Percentiles rank a stretch among this genome's conserved stretches.
Conservation (phyloP, 2,329 filamentous ascomycete species). For the Colletotrichum tofieldiae region DNA sequence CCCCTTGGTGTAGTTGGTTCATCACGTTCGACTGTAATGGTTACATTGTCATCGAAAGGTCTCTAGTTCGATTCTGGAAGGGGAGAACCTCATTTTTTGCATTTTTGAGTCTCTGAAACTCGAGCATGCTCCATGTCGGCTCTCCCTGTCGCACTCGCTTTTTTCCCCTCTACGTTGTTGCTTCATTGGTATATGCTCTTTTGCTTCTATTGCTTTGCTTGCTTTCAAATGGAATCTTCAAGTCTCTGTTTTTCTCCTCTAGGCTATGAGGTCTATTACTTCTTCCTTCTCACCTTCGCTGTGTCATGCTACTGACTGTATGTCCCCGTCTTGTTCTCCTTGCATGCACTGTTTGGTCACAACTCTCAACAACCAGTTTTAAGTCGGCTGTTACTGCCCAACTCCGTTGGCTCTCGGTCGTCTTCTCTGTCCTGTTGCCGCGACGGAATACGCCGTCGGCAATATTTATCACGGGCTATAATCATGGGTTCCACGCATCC, state of each 20-base stretch:
- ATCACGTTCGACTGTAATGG: constrained; percentile 42
- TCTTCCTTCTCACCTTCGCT: background rate
- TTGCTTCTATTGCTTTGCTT: background rate
- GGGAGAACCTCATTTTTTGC: constrained; percentile 5
- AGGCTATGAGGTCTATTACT: background rate
- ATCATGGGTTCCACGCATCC: background rate
- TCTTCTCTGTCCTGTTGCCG: constrained; percentile 3
- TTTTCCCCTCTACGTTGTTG: background rate
- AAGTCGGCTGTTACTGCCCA: background rate
- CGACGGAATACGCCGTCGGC: background rate
- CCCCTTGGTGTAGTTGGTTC: constrained; percentile 31
- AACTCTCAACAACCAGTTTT: background rate
- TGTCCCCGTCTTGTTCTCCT: no score
- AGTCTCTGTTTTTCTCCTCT: no score
- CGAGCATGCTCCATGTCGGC: no score
- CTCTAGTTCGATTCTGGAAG: constrained; percentile 35
- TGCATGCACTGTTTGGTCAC: no score
- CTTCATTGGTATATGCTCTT: no score
- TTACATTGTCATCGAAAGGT: constrained; percentile 37
- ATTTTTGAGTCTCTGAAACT: fast-evolving
- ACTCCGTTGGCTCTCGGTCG: background rate
- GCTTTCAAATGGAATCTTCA: no score
- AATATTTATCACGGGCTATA: background rate
- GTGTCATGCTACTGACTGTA: background rate
- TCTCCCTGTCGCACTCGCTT: background rate